Evolutionary conservation across 257 asterid species (phyloP).

Genomic region (Schizonepeta tenuifolia): DNA sequence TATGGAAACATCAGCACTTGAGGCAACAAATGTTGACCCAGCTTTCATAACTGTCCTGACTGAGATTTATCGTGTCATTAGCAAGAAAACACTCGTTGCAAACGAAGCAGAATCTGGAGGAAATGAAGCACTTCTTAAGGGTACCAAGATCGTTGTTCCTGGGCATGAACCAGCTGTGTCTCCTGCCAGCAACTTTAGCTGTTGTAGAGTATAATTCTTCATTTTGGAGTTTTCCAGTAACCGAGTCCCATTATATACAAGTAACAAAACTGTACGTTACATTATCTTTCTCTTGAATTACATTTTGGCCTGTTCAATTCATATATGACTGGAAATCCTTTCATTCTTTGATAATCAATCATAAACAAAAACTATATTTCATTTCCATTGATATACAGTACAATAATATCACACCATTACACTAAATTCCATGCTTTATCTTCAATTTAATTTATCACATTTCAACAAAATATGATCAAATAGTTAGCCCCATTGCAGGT

Average conservation of each 20-base stretch:
- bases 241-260: too few species aligned
- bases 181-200: constrained; percentile 52
- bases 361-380: neutral
- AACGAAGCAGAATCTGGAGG: constrained; percentile 78
- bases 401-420: neutral
- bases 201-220: constrained; percentile 54
- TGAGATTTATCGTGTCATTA: constrained; percentile 74
- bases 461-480: constrained; percentile 36
- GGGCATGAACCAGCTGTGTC: constrained; percentile 60
- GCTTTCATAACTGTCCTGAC: constrained; percentile 67
- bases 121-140: constrained; percentile 69
- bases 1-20: constrained; percentile 90
- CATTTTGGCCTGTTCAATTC: neutral
- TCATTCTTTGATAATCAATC: neutral
- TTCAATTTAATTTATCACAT: neutral
- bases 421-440: neutral
- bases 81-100: constrained; percentile 82
- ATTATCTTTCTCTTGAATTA: constrained; percentile 15
- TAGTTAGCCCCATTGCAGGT: constrained; percentile 64
- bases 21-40: constrained; percentile 82
- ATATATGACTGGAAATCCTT: neutral
- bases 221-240: constrained; percentile 2
- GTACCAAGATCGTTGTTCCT: constrained; percentile 68
- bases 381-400: neutral
- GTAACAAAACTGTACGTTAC: constrained; percentile 14